These are phyloP conservation scores for Plantago ovata DNA, from an alignment of 257 asterid species.

Conservation along the genomic window DNA sequence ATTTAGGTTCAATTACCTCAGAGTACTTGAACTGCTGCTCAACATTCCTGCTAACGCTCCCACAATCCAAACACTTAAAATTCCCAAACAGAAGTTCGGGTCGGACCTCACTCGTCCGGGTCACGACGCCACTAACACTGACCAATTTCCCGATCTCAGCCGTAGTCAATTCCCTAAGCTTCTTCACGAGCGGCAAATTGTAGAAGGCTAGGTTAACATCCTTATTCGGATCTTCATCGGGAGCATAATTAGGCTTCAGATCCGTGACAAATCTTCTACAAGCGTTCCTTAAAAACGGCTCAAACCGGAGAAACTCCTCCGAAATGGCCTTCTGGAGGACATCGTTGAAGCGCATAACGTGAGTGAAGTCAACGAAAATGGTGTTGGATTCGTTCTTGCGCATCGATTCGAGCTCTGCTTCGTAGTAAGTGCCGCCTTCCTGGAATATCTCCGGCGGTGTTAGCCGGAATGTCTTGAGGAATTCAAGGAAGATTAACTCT, in stretches of 20 bases:
- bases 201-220: conserved; percentile 85
- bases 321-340: conserved; percentile 76
- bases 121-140: conserved; percentile 90
- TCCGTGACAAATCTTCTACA: conserved; percentile 89
- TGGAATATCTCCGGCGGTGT: conserved; percentile 8
- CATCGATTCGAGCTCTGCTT: conserved; percentile 81
- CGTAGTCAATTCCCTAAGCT: conserved; percentile 77
- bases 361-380: conserved; percentile 91
- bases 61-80: conserved; percentile 94
- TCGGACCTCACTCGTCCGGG: conserved; percentile 94
- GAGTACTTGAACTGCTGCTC: conserved; percentile 96
- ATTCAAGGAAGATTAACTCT: conserved; percentile 74
- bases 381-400: conserved; percentile 76
- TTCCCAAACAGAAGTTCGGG: conserved; percentile 90
- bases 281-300: conserved; percentile 73
- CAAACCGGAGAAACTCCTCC: conserved; percentile 85
- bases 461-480: conserved; percentile 63
- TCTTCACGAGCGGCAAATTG: conserved; percentile 79
- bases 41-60: conserved; percentile 58
- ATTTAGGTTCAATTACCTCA: conserved; percentile 39
- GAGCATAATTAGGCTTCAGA: conserved; percentile 59
- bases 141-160: conserved; percentile 88
- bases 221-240: conserved; percentile 78
- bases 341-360: conserved; percentile 82
- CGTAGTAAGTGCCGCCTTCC: conserved; percentile 52